Evolutionary conservation across 163 green algal species (phyloP).

Genomic region (Scenedesmus sp.): DNA sequence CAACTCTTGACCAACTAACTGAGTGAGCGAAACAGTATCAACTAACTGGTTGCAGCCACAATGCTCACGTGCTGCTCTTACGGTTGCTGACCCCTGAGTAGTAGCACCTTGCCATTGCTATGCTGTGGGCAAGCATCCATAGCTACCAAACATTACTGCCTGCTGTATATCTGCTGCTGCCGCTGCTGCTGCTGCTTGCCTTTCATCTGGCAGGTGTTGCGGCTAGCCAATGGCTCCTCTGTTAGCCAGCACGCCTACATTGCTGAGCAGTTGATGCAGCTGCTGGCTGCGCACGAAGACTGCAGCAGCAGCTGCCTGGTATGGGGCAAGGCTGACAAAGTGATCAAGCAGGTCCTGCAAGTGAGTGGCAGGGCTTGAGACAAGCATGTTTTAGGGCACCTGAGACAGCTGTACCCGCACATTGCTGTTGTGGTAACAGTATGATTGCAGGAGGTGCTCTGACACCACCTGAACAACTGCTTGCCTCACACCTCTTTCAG

Average conservation of each 20-base stretch:
- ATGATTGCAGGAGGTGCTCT: not conserved
- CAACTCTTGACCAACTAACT: too few species aligned
- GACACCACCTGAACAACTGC: not conserved
- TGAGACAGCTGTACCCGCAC: not conserved
- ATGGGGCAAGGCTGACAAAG: conserved; percentile 67
- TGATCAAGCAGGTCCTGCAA: not conserved
- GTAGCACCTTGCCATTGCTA: too few species aligned
- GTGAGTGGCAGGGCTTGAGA: not conserved
- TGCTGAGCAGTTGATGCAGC: not conserved
- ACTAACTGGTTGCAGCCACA: too few species aligned
- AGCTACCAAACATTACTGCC: not conserved
- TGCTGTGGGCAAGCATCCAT: too few species aligned
- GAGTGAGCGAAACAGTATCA: too few species aligned
- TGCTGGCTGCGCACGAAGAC: not conserved
- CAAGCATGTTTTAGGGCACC: not conserved
- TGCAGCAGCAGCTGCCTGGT: conserved; percentile 64
- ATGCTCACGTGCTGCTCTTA: too few species aligned
- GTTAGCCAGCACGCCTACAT: not conserved
- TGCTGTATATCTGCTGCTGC: not conserved
- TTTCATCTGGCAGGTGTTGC: not conserved
- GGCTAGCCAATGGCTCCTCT: not conserved
- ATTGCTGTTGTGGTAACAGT: not conserved
- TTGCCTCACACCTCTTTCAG: too few species aligned
- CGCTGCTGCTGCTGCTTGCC: not conserved
- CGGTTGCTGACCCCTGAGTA: too few species aligned